A percentile compares a stretch with the other conserved stretches of the same genome.
These are phyloP conservation scores for Chrysanthemum makinoi DNA, from an alignment of 129 eudicot genomes.

Conservation along the genomic window DNA sequence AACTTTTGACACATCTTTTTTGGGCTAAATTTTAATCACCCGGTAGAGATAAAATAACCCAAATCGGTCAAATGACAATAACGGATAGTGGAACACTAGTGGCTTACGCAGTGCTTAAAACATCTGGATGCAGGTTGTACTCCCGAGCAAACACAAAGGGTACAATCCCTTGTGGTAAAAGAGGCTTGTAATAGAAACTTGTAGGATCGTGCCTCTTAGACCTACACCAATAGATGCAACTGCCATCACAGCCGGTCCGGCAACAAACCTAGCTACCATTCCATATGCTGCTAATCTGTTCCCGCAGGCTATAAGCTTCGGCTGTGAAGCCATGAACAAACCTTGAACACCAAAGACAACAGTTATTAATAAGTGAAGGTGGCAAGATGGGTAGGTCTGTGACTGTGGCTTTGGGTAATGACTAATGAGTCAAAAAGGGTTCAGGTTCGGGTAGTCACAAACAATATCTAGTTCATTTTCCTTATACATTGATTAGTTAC, in stretches of 20 bases:
- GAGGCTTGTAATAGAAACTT: conserved; percentile 53
- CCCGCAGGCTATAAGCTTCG: conserved; percentile 53
- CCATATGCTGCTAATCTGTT: conserved; percentile 19
- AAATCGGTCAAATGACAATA: too few relatives aligned
- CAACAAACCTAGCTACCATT: conserved; percentile 30
- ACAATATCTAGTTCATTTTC: too few relatives aligned
- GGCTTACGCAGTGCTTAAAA: conserved; percentile 54
- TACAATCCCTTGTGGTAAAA: conserved; percentile 56
- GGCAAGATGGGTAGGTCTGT: too few relatives aligned
- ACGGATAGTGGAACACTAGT: background rate
- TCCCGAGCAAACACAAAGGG: conserved; percentile 58
- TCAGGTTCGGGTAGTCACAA: too few relatives aligned
- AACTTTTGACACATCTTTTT: too few relatives aligned
- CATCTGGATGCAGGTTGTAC: conserved; percentile 48
- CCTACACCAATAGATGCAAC: conserved; percentile 60
- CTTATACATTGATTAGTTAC: too few relatives aligned
- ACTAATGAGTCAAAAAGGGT: too few relatives aligned
- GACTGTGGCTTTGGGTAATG: too few relatives aligned
- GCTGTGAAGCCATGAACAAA: conserved; percentile 62
- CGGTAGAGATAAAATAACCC: too few relatives aligned
- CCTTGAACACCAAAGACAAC: conserved; percentile 30
- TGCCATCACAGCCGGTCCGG: conserved; percentile 64
- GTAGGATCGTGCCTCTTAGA: conserved; percentile 46
- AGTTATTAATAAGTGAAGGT: too few relatives aligned
- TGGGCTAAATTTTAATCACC: too few relatives aligned